Evolutionary conservation across 2,329 filamentous ascomycete species (phyloP).

Genomic region (Sporothrix brasiliensis): DNA sequence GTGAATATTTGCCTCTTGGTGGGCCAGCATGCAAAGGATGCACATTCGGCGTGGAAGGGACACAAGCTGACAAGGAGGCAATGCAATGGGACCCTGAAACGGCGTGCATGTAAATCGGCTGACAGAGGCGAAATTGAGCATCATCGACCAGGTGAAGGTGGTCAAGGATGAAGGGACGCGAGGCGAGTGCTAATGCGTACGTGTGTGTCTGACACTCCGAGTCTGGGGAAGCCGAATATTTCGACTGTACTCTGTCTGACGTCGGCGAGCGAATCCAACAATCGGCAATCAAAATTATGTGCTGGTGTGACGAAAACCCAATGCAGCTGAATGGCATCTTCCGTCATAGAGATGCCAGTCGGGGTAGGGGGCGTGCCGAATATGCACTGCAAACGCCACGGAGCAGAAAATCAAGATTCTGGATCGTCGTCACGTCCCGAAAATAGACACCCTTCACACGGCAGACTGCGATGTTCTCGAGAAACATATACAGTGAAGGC

Average conservation of each 20-base stretch:
- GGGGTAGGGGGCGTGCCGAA: background rate
- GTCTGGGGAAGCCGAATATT: background rate
- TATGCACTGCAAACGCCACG: background rate
- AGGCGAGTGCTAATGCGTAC: no score
- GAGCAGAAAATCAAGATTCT: constrained; percentile 12
- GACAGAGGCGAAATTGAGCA: background rate
- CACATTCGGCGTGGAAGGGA: background rate
- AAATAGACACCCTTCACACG: background rate
- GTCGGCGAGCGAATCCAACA: background rate
- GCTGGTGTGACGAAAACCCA: background rate
- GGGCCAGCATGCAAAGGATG: background rate
- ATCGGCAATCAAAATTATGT: background rate
- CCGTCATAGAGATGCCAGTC: background rate
- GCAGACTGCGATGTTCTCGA: background rate
- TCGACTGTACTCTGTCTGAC: background rate
- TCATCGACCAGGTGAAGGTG: background rate
- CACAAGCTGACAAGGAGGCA: background rate
- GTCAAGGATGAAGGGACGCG: background rate
- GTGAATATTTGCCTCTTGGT: background rate
- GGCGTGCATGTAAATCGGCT: constrained; percentile 17
- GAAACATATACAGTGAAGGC: background rate
- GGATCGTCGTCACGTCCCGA: background rate
- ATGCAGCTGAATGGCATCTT: constrained; percentile 1
- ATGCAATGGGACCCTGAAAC: constrained; percentile 11
- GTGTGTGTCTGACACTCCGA: background rate